Percentiles rank a stretch among this genome's conserved stretches.
These are phyloP conservation scores for Pyrus bretschneideri DNA, from an alignment of 306 rosid genomes.

Conservation along the genomic window DNA sequence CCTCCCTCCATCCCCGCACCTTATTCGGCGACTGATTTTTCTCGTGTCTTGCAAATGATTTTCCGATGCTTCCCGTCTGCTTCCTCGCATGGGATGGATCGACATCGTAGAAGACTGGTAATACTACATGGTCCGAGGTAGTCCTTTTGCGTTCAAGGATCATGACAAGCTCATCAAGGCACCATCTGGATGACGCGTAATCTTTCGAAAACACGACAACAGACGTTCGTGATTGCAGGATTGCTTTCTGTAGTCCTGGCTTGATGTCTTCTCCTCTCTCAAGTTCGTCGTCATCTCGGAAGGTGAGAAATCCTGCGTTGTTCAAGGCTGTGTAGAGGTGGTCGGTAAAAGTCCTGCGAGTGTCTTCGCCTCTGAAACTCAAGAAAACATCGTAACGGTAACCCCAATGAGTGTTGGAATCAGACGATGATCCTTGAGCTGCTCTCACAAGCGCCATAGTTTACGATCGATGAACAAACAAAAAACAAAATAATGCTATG, in stretches of 20 bases:
- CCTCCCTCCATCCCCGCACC: too few relatives aligned
- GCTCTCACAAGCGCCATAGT: neutral
- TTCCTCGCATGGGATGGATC: too few relatives aligned
- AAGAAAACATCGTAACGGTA: neutral
- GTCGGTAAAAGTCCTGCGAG: neutral
- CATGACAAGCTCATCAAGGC: neutral
- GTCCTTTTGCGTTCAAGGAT: neutral
- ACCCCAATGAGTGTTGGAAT: neutral
- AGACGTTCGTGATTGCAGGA: neutral
- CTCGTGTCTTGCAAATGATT: too few relatives aligned
- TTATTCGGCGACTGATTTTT: too few relatives aligned
- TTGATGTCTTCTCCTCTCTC: neutral
- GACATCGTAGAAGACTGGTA: too few relatives aligned
- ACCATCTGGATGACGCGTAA: neutral
- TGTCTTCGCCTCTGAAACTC: constrained; percentile 8
- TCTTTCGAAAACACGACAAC: neutral
- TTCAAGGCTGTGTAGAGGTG: neutral
- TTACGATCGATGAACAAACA: neutral
- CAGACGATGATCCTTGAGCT: neutral
- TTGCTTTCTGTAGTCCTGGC: neutral
- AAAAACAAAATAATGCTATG: too few relatives aligned
- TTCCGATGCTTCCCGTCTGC: too few relatives aligned
- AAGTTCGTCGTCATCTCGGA: neutral
- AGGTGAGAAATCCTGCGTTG: neutral
- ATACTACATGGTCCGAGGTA: too few relatives aligned